Evolutionary conservation across 495 filamentous ascomycete genomes (phyloP).

Genomic region (Lepidopterella palustris): DNA sequence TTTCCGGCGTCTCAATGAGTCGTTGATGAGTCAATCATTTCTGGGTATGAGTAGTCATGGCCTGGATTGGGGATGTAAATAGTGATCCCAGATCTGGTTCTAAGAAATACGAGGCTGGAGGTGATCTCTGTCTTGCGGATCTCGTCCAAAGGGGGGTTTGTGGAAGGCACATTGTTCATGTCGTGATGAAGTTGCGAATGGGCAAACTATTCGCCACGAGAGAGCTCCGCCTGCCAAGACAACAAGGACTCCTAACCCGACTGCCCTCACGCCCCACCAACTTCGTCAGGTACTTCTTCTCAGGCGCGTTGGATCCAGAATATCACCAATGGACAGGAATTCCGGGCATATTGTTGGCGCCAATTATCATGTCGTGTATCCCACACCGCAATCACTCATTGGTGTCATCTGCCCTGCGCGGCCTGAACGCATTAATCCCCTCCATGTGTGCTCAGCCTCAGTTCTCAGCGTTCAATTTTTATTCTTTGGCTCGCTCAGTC

Average conservation of each 20-base stretch:
- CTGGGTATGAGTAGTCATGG: background rate
- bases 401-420: no score
- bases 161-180: background rate
- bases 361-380: no score
- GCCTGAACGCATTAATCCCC: no score
- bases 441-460: no score
- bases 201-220: background rate
- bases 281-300: no score
- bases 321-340: no score
- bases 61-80: background rate
- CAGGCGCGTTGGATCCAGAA: no score
- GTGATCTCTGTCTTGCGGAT: background rate
- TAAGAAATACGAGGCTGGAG: background rate
- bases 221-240: background rate
- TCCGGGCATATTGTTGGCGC: no score
- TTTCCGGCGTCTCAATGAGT: background rate
- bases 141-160: background rate
- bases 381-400: no score
- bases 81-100: background rate
- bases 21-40: background rate
- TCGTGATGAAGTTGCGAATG: background rate
- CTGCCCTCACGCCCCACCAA: no score
- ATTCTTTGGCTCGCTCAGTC: no score
- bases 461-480: no score
- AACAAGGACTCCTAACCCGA: background rate